Base-by-base conservation (phyloP, 305 asterid genomes). In the Stenogyne calaminthoides region DNA sequence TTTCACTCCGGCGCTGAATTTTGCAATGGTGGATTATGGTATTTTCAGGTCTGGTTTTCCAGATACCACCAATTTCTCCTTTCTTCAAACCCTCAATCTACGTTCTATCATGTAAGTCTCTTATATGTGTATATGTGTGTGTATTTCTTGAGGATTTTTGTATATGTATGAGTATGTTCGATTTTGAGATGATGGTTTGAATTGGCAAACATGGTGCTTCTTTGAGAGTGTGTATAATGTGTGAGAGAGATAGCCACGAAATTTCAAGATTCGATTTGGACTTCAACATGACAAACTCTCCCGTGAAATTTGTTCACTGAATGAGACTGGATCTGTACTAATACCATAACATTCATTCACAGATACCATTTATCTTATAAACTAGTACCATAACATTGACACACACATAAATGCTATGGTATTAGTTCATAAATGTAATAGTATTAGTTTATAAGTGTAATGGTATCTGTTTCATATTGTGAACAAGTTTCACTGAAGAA, bases 1-100 rank as follows among this genome's bases (percentile, higher is more conserved):
- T 12, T 81, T 82, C 67, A 81, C 80, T 61, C 92, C 96, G 72
- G 92, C 96, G 19, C 85, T 89, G 67, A 89, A 89, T 80, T 89
- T 89, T 36, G 83, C 92, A 22, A 83, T 89, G 85, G 96, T 89
- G 73, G 96, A 89, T 27, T 68, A 71, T 52, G 96, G 89, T 54
- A 80, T 89, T 67, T 89, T 79, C 70, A 64, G 96, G 79, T 91
- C 95, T 7, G 97, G 97, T 16, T 88, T 91, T 9, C 97, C 97
- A 9, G 84, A 88, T 60, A 52, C 85, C 6, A 64, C 83, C 68
- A 89, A 91, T 85, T 89, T 91, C 84, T 36, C 82, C 67, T 91
- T 89, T 64, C 86, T 91, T 15, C 81, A 80, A 42, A 82, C 91
- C 71, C 92, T 91, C 71, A 74, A 81, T 29, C 92, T 91, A 64